Percentiles rank a stretch among this genome's conserved stretches.
These are phyloP conservation scores for Ramularia endophylla DNA, from an alignment of 2,329 filamentous ascomycete species.

Conservation along the genomic window DNA sequence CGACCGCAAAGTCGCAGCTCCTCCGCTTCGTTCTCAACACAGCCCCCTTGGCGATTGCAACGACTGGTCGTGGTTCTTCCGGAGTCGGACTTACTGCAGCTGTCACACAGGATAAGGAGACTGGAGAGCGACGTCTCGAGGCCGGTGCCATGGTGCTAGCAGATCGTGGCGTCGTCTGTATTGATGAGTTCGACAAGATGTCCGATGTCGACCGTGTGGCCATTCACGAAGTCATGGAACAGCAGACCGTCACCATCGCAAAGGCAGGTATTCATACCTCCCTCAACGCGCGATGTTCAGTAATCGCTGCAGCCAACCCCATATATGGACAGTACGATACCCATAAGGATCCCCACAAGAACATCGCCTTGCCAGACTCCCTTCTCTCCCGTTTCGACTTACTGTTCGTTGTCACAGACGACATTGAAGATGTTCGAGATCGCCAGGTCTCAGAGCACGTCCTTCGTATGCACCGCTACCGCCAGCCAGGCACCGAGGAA, in stretches of 20 bases:
- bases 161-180: constrained; percentile 95
- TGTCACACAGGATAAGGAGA: constrained; percentile 95
- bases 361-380: constrained; percentile 95
- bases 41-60: constrained; percentile 91
- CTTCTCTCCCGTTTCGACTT: constrained; percentile 97
- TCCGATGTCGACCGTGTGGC: constrained; percentile 96
- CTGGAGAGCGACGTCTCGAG: constrained; percentile 87
- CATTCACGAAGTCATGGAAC: constrained; percentile 99
- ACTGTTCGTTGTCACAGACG: constrained; percentile 94
- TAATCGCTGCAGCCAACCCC: constrained; percentile 92
- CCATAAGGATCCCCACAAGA: constrained; percentile 97
- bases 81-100: constrained; percentile 96
- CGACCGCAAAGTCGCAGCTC: constrained; percentile 97
- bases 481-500: constrained; percentile 86
- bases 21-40: constrained; percentile 96
- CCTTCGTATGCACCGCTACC: constrained; percentile 93
- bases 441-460: constrained; percentile 93
- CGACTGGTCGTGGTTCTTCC: constrained; percentile 88
- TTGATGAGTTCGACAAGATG: constrained; percentile 99
- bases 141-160: constrained; percentile 98
- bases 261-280: constrained; percentile 98
- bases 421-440: constrained; percentile 91
- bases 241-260: constrained; percentile 97
- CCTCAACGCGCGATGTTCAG: constrained; percentile 91
- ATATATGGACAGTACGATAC: constrained; percentile 98